A percentile compares a stretch with the other conserved stretches of the same genome.
Evolutionary conservation across 495 filamentous ascomycete species (phyloP).

Genomic region (Penicillium malachiteum): DNA sequence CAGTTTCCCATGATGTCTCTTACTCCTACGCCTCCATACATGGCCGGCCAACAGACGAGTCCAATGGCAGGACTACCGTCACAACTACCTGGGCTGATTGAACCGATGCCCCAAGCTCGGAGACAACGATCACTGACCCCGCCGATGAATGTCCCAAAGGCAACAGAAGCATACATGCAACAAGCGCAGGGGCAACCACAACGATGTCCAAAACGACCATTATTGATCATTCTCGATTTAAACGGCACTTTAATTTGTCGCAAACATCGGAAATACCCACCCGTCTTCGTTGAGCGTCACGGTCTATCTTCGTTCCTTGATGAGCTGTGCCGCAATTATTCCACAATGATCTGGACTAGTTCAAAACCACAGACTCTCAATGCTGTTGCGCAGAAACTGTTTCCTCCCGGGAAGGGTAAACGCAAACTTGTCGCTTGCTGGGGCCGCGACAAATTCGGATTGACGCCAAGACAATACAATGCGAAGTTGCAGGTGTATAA

Average conservation of each 20-base stretch:
- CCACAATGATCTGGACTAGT: conserved; percentile 89
- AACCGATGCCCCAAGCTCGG: background rate
- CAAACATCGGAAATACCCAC: conserved; percentile 47
- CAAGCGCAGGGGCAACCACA: conserved; percentile 36
- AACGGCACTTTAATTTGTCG: conserved; percentile 88
- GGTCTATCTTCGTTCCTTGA: conserved; percentile 63
- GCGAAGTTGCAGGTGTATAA: conserved; percentile 87
- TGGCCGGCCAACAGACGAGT: conserved; percentile 16
- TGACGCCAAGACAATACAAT: conserved; percentile 61
- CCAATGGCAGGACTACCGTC: conserved; percentile 9
- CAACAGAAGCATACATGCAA: conserved; percentile 44
- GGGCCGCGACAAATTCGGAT: conserved; percentile 75
- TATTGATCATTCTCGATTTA: conserved; percentile 85
- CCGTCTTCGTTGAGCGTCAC: conserved; percentile 59
- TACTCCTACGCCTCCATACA: conserved; percentile 7
- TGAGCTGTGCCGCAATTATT: conserved; percentile 64
- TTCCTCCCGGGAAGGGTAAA: conserved; percentile 25
- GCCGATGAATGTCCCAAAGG: conserved; percentile 25
- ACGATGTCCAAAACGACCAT: conserved; percentile 34
- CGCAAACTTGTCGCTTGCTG: conserved; percentile 65
- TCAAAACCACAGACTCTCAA: conserved; percentile 69
- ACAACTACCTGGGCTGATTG: background rate
- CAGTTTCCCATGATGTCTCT: conserved; percentile 12
- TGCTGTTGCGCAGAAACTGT: conserved; percentile 55
- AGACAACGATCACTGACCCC: conserved; percentile 16